Conservation (phyloP, 331 rosid genomes). For the Stylosanthes scabra region DNA sequence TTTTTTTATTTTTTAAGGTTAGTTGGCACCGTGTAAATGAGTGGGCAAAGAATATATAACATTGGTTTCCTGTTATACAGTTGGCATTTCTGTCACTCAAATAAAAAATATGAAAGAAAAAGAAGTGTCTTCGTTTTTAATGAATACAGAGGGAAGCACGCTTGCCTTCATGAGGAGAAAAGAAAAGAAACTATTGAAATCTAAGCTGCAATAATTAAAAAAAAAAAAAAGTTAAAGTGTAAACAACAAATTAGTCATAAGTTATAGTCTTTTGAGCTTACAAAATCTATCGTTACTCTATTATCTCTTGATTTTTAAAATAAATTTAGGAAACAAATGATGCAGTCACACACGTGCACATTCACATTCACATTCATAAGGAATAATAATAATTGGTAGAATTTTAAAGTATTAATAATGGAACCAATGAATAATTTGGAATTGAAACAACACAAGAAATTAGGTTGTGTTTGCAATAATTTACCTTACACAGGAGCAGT, state of each 20-base stretch:
- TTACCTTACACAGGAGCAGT: conserved; percentile 62
- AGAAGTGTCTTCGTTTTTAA: conserved; percentile 51
- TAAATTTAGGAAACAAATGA: not conserved
- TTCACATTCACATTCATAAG: not conserved
- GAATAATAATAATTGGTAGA: not conserved
- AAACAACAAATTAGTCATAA: not conserved
- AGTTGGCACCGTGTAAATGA: conserved; percentile 65
- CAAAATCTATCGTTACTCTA: not conserved
- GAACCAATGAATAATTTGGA: not conserved
- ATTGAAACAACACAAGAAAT: conserved; percentile 29
- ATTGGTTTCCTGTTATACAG: conserved; percentile 50
- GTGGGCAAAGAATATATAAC: conserved; percentile 62
- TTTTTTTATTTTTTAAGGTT: conserved; percentile 23
- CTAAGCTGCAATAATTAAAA: no score
- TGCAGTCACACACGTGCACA: not conserved
- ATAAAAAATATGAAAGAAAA: conserved; percentile 34
- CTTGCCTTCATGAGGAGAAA: conserved; percentile 67
- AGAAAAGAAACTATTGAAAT: conserved; percentile 61
- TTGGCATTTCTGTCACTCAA: conserved; percentile 77
- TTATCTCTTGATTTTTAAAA: not conserved
- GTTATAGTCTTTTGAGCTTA: not conserved
- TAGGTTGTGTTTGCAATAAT: conserved; percentile 70
- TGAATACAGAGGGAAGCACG: conserved; percentile 54
- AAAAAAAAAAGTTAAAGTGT: no score
- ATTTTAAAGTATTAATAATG: conserved; percentile 1